Evolutionary conservation across 345 rosid genomes (phyloP).

Genomic region (Dimocarpus longan): DNA sequence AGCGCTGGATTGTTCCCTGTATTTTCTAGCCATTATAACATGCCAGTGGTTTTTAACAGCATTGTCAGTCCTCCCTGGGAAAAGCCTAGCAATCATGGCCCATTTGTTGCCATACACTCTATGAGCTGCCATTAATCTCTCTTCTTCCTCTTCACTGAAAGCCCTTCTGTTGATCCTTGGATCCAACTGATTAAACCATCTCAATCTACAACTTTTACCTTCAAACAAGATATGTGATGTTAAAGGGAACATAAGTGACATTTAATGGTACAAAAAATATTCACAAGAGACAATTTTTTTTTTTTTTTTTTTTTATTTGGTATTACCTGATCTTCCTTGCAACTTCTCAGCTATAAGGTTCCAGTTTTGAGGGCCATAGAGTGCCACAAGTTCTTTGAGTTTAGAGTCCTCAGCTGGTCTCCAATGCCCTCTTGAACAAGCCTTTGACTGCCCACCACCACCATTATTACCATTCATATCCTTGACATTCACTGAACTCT

Average conservation of each 20-base stretch:
- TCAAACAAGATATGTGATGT: background rate
- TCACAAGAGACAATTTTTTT: background rate
- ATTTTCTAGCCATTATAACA: conserved; percentile 69
- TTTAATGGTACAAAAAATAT: background rate
- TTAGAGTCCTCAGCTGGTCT: conserved; percentile 46
- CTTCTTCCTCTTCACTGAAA: conserved; percentile 49
- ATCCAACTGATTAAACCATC: conserved; percentile 58
- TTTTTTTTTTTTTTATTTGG: too few species aligned
- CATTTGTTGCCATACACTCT: conserved; percentile 66
- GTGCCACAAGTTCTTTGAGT: conserved; percentile 45
- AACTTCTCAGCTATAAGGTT: conserved; percentile 45
- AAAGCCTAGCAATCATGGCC: conserved; percentile 63
- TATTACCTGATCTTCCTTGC: conserved; percentile 48
- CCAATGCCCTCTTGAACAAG: conserved; percentile 49
- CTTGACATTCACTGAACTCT: background rate
- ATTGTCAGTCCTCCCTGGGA: conserved; percentile 71
- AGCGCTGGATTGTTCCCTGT: conserved; percentile 46
- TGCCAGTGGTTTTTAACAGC: conserved; percentile 72
- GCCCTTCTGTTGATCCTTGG: conserved; percentile 45
- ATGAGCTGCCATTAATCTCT: conserved; percentile 57
- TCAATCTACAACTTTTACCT: conserved; percentile 59
- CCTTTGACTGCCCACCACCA: conserved; percentile 23
- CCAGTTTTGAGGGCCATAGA: conserved; percentile 53
- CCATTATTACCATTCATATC: background rate
- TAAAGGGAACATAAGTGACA: background rate